Evolutionary conservation across 345 rosid species (phyloP).

Genomic region (Citrus inodora): DNA sequence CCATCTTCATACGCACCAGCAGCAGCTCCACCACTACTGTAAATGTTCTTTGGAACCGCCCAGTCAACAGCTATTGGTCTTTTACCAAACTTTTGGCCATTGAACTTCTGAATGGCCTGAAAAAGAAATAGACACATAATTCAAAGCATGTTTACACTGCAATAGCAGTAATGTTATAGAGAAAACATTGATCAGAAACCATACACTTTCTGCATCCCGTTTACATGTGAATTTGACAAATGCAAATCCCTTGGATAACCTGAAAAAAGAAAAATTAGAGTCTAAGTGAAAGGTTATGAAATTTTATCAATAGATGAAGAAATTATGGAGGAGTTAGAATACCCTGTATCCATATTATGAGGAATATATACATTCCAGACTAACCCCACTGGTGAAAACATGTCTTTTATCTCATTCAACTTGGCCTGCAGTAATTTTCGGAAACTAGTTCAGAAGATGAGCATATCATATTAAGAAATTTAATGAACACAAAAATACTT

Average conservation of each 20-base stretch:
- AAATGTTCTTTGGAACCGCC: constrained; percentile 92
- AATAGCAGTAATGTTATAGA: not conserved
- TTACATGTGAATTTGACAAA: constrained; percentile 92
- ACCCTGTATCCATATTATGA: constrained; percentile 73
- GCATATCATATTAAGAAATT: constrained; percentile 1
- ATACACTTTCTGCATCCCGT: constrained; percentile 83
- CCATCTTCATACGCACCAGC: constrained; percentile 55
- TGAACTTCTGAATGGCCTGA: constrained; percentile 92
- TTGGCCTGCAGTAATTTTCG: constrained; percentile 52
- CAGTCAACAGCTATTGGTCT: constrained; percentile 93
- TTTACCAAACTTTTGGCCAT: constrained; percentile 64
- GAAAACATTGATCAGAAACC: constrained; percentile 20
- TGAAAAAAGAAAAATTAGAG: constrained; percentile 28
- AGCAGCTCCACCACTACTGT: constrained; percentile 41
- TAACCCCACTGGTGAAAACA: constrained; percentile 76
- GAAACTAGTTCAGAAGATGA: constrained; percentile 14
- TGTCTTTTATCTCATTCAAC: constrained; percentile 50
- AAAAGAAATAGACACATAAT: constrained; percentile 6
- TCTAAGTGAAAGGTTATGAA: not conserved
- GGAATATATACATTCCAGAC: constrained; percentile 92
- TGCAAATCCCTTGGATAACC: constrained; percentile 90
- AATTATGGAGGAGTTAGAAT: constrained; percentile 14
- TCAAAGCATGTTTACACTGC: constrained; percentile 8
- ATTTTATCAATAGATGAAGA: not conserved
- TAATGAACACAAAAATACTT: constrained; percentile 4